Percentiles rank a stretch among this genome's conserved stretches.
These are phyloP conservation scores for Leccinum variicolor DNA, from an alignment of 768 basidiomycete species.

Conservation along the genomic window DNA sequence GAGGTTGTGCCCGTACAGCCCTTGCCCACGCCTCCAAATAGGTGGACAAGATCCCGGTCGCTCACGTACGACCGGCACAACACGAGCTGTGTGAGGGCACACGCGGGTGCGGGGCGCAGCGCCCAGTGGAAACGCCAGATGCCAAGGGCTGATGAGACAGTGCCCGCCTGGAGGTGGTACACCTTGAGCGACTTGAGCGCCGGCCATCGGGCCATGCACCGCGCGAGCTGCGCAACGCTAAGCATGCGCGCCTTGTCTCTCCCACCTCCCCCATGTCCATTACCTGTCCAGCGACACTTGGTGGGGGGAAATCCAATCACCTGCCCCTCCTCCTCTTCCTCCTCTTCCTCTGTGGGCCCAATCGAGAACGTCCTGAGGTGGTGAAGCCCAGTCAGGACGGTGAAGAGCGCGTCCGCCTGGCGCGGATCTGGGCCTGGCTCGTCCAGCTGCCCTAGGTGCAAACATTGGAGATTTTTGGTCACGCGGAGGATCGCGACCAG, in stretches of 20 bases:
- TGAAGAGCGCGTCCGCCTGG: conserved; percentile 11
- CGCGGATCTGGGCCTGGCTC: neutral
- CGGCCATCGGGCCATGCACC: conserved; percentile 18
- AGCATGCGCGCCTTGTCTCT: neutral
- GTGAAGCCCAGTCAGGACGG: conserved; percentile 7
- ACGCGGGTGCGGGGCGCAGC: conserved; percentile 12
- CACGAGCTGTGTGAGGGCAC: conserved; percentile 18
- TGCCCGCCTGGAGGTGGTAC: conserved; percentile 11
- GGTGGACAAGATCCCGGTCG: conserved; percentile 18
- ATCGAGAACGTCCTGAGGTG: conserved; percentile 13
- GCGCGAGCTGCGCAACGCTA: conserved; percentile 16
- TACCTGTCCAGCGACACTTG: neutral
- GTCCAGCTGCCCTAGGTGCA: conserved; percentile 17
- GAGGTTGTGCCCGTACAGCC: neutral
- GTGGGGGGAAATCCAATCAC: neutral
- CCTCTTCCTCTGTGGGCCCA: neutral
- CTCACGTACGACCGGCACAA: conserved; percentile 12
- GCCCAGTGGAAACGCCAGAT: conserved; percentile 9
- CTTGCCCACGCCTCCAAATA: conserved; percentile 1
- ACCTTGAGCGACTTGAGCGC: conserved; percentile 11
- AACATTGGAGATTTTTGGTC: conserved; percentile 12
- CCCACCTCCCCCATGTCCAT: neutral
- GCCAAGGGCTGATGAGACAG: neutral
- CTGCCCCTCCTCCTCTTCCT: neutral
- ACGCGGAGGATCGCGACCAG: conserved; percentile 17